phyloP scores from a whole-genome alignment of 768 basidiomycete genomes.

The Podaxis mareebaensis region DNA sequence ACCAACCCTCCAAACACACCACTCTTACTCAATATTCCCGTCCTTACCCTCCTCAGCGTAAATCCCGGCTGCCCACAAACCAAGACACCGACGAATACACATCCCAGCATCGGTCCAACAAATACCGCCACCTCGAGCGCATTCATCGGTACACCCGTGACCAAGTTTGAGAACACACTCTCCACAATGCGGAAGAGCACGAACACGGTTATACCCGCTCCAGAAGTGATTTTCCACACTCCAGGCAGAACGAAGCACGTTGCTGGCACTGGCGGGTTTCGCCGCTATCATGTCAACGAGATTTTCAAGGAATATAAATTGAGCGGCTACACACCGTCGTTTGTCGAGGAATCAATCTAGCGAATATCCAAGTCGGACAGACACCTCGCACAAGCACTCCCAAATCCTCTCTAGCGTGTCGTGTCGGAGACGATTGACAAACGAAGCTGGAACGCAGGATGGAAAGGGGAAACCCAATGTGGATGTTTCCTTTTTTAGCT shows the following conservation, averaged over 20 bases:
- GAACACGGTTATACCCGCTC: neutral
- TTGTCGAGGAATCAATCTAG: too few species aligned
- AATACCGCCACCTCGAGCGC: neutral
- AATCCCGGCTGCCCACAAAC: neutral
- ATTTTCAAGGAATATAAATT: too few species aligned
- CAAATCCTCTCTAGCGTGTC: too few species aligned
- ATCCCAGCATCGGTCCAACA: constrained; percentile 4
- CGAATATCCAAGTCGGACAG: too few species aligned
- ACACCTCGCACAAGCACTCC: too few species aligned
- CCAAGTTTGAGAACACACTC: neutral
- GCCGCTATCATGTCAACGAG: too few species aligned
- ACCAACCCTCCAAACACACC: constrained; percentile 47
- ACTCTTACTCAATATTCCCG: constrained; percentile 38
- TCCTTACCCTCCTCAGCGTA: neutral
- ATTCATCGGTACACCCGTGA: neutral
- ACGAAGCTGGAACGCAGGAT: too few species aligned
- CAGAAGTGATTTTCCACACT: neutral
- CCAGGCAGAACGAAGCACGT: neutral
- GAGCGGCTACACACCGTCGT: too few species aligned
- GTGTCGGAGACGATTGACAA: too few species aligned
- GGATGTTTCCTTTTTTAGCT: too few species aligned
- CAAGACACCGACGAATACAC: neutral
- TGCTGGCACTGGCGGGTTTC: too few species aligned
- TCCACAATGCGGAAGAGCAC: neutral
- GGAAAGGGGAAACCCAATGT: too few species aligned